A percentile compares a stretch with the other conserved stretches of the same genome.
These are phyloP conservation scores for Gymnopilus junonius DNA, from an alignment of 768 basidiomycete genomes.

Conservation along the genomic window DNA sequence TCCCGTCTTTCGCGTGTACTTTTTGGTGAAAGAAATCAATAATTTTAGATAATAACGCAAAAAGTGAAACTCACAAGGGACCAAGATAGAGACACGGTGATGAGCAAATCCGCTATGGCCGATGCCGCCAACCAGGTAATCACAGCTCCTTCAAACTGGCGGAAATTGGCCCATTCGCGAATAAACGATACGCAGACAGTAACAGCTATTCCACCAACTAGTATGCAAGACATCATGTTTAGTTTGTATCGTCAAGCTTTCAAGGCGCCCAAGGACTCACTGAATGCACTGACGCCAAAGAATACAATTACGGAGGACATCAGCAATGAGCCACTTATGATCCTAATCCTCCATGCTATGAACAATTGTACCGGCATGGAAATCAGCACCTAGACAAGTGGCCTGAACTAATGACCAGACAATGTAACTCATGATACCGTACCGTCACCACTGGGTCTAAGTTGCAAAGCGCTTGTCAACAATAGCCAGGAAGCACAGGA, in stretches of 20 bases:
- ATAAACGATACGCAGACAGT: neutral
- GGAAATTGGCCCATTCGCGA: constrained; percentile 3
- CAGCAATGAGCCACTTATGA: constrained; percentile 33
- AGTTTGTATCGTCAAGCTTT: neutral
- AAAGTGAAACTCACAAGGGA: constrained; percentile 40
- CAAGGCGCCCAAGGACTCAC: constrained; percentile 22
- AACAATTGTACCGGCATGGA: constrained; percentile 46
- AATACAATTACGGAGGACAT: constrained; percentile 30
- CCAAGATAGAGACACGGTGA: constrained; percentile 45
- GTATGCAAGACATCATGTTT: neutral
- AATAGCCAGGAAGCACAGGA: neutral
- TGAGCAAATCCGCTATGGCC: constrained; percentile 49
- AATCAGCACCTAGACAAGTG: constrained; percentile 35
- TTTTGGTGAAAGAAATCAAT: neutral
- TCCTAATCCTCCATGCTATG: constrained; percentile 43
- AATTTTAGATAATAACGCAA: too few species aligned
- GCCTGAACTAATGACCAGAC: too few species aligned
- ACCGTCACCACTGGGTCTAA: constrained; percentile 15
- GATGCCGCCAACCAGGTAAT: constrained; percentile 50
- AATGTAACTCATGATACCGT: neutral
- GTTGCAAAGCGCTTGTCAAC: neutral
- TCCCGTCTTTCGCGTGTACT: constrained; percentile 43
- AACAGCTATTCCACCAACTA: constrained; percentile 9
- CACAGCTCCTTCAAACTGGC: constrained; percentile 22
- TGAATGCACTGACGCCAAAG: constrained; percentile 33